Conservation (phyloP, 345 rosid species). For the Limnanthes douglasii region DNA sequence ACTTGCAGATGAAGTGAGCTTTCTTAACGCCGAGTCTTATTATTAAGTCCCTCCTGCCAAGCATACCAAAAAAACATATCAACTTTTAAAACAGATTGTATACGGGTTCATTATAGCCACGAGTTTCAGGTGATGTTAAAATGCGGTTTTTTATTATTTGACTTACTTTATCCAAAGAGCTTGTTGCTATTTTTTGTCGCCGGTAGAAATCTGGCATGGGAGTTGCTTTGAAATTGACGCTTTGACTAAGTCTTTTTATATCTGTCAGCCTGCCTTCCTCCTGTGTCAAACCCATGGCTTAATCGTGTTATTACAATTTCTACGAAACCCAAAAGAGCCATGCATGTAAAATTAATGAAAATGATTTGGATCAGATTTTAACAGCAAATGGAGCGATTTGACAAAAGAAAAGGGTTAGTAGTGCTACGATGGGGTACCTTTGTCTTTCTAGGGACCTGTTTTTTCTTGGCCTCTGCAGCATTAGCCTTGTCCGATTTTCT, state of each 20-base stretch:
- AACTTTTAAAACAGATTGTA: too few species aligned
- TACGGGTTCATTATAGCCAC: too few species aligned
- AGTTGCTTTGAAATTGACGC: slow-evolving; percentile 25
- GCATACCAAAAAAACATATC: not conserved
- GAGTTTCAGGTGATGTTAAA: too few species aligned
- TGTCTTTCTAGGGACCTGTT: slow-evolving; percentile 17
- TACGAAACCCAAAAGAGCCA: not conserved
- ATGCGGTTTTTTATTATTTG: not conserved
- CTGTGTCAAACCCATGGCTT: slow-evolving; percentile 16
- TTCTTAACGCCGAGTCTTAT: slow-evolving; percentile 1
- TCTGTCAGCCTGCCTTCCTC: slow-evolving; percentile 24
- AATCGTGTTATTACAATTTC: not conserved
- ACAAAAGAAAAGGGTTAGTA: too few species aligned
- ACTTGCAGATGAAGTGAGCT: too few species aligned
- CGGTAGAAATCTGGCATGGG: slow-evolving; percentile 22
- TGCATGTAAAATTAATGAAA: not conserved
- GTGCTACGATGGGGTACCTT: too few species aligned
- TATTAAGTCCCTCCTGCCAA: slow-evolving; percentile 24
- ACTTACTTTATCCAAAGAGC: slow-evolving; percentile 25
- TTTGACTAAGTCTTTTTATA: slow-evolving; percentile 23
- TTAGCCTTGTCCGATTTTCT: slow-evolving; percentile 26
- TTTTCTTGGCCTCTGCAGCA: slow-evolving; percentile 17
- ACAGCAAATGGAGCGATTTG: too few species aligned
- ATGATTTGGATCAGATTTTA: too few species aligned
- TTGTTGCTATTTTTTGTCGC: slow-evolving; percentile 15